These are phyloP conservation scores for Alternaria brassicae DNA, from an alignment of 2,329 filamentous ascomycete species.

Conservation along the genomic window DNA sequence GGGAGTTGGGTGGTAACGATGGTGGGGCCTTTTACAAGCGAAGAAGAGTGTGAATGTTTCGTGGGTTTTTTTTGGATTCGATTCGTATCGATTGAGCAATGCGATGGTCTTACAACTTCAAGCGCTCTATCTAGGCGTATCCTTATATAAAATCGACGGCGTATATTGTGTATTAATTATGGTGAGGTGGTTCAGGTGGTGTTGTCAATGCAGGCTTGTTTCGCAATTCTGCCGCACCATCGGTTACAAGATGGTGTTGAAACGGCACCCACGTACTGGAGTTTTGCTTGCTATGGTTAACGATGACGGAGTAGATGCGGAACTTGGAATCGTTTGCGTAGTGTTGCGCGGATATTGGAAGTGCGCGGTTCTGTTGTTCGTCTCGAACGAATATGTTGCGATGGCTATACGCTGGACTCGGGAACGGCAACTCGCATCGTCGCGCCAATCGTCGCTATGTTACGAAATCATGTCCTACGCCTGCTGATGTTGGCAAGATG, in stretches of 20 bases:
- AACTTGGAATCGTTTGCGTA: background rate
- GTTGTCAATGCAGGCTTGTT: conserved; percentile 21
- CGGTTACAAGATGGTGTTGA: conserved; percentile 25
- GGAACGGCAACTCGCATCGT: background rate
- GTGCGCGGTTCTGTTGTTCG: background rate
- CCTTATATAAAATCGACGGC: background rate
- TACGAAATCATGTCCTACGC: background rate
- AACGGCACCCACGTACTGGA: conserved; percentile 12
- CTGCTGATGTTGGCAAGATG: background rate
- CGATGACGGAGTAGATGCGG: background rate
- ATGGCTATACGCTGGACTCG: background rate
- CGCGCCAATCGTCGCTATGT: background rate
- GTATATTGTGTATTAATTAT: background rate
- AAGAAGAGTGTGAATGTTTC: background rate
- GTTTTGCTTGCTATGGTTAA: background rate
- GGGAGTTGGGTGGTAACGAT: conserved; percentile 8
- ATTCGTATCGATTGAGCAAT: conserved; percentile 2
- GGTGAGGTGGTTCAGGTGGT: conserved; percentile 4
- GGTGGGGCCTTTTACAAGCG: conserved; percentile 11
- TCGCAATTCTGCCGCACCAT: conserved; percentile 28
- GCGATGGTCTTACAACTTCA: background rate
- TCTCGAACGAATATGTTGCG: conserved; percentile 1
- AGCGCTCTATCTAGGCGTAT: background rate
- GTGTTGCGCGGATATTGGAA: background rate
- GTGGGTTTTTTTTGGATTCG: background rate